Conservation (phyloP, 2,329 filamentous ascomycete genomes). For the Fusarium brachygibbosum region DNA sequence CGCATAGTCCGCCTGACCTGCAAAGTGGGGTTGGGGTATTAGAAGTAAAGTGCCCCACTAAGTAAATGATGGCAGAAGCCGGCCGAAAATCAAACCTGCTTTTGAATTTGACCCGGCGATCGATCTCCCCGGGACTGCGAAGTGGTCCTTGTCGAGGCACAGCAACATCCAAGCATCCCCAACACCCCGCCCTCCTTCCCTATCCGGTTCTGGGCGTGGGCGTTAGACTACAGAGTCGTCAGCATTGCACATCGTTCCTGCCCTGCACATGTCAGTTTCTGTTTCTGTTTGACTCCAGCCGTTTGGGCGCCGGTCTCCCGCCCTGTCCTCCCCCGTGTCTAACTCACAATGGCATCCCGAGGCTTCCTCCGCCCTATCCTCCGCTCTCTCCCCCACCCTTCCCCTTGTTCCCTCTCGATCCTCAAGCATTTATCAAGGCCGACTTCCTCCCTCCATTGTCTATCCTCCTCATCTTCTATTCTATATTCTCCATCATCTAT, state of each 20-base stretch:
- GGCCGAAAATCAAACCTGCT: constrained; percentile 40
- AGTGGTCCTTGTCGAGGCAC: constrained; percentile 27
- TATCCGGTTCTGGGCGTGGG: constrained; percentile 41
- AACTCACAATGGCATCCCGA: constrained; percentile 42
- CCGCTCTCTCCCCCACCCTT: constrained; percentile 44
- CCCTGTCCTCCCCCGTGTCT: constrained; percentile 27
- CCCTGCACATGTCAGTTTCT: constrained; percentile 16
- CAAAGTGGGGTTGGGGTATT: constrained; percentile 48
- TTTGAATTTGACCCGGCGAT: constrained; percentile 36
- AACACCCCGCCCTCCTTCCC: constrained; percentile 43
- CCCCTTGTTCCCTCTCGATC: constrained; percentile 23
- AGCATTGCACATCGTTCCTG: constrained; percentile 34
- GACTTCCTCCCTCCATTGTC: constrained; percentile 30
- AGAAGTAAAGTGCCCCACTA: constrained; percentile 28
- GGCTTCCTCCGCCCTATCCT: constrained; percentile 33
- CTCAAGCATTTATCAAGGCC: constrained; percentile 43
- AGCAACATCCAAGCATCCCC: constrained; percentile 22
- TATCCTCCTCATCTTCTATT: constrained; percentile 26
- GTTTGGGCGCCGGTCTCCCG: constrained; percentile 24
- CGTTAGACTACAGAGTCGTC: constrained; percentile 32
- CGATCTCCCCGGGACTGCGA: constrained; percentile 41
- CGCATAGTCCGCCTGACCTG: constrained; percentile 48
- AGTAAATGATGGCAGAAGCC: constrained; percentile 35
- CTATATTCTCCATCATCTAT: constrained; percentile 22
- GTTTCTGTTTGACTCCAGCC: constrained; percentile 25